Evolutionary conservation across 352 stramenopile genomes (phyloP).

Genomic region (Albugo candida): DNA sequence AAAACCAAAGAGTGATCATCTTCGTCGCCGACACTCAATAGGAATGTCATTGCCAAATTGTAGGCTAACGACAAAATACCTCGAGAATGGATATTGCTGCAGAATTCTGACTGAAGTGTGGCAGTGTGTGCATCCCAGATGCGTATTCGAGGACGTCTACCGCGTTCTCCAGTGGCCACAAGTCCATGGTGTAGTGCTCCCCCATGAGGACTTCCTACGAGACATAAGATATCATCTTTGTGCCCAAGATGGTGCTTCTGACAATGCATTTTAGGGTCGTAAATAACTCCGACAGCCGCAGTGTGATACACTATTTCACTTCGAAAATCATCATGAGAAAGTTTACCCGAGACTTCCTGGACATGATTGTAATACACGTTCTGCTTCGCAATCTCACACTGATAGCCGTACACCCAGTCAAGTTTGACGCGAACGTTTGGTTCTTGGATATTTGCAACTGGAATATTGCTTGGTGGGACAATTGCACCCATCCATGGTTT

Average conservation of each 20-base stretch:
- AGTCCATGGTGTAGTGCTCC: conserved; percentile 16
- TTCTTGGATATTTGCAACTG: conserved; percentile 31
- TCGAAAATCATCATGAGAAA: conserved; percentile 1
- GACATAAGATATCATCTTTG: conserved; percentile 76
- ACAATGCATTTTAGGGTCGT: conserved; percentile 37
- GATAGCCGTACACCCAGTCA: conserved; percentile 75
- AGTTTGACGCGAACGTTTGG: conserved; percentile 44
- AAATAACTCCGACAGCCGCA: conserved; percentile 70
- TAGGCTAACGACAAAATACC: conserved; percentile 59
- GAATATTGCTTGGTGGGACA: conserved; percentile 44
- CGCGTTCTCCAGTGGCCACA: conserved; percentile 74
- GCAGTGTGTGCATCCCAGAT: conserved; percentile 74
- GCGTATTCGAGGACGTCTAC: conserved; percentile 48
- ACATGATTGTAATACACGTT: conserved; percentile 54
- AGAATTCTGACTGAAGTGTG: conserved; percentile 29
- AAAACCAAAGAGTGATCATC: conserved; percentile 19
- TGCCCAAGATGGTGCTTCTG: conserved; percentile 70
- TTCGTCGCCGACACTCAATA: conserved; percentile 15
- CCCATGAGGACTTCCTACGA: conserved; percentile 32
- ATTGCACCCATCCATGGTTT: conserved; percentile 80
- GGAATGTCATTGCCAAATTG: conserved; percentile 12
- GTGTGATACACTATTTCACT: conserved; percentile 78
- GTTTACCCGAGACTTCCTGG: too few species aligned
- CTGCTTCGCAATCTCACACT: conserved; percentile 46
- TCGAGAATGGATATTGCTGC: conserved; percentile 36